Percentiles rank a stretch among this genome's conserved stretches.
These are phyloP conservation scores for Fraxinus angustifolia DNA, from an alignment of 305 asterid genomes.

Conservation along the genomic window DNA sequence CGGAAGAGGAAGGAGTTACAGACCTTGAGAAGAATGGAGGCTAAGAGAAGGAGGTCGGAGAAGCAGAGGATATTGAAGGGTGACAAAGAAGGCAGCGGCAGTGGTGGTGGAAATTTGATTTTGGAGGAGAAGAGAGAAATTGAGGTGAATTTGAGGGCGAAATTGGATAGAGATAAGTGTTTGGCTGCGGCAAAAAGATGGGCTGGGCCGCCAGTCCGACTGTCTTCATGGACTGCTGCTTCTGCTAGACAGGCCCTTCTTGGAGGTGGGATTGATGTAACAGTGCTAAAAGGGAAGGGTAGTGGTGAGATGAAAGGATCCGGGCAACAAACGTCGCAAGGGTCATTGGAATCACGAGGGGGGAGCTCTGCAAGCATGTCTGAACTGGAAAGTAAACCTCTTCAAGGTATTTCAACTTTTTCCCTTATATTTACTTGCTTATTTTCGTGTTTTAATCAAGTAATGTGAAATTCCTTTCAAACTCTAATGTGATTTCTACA, in stretches of 20 bases:
- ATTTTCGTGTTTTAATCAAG: constrained; percentile 2
- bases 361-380: constrained; percentile 57
- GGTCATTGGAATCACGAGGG: constrained; percentile 62
- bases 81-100: constrained; percentile 38
- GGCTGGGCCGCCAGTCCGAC: constrained; percentile 30
- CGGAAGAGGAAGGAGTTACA: constrained; percentile 90
- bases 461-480: background rate
- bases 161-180: constrained; percentile 45
- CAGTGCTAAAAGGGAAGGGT: constrained; percentile 47
- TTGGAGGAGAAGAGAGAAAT: constrained; percentile 53
- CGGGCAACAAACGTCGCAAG: background rate
- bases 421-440: background rate
- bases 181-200: constrained; percentile 27
- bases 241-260: constrained; percentile 27
- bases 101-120: constrained; percentile 30
- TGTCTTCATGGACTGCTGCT: constrained; percentile 28
- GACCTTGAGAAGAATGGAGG: constrained; percentile 86
- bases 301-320: constrained; percentile 30
- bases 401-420: constrained; percentile 47
- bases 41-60: constrained; percentile 86
- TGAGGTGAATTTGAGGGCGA: constrained; percentile 50
- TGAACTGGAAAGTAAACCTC: constrained; percentile 64
- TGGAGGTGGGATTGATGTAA: constrained; percentile 41
- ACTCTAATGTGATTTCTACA: background rate
- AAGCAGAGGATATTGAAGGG: constrained; percentile 58